Percentiles rank a stretch among this genome's conserved stretches.
Conservation (phyloP, 257 asterid species). For the Solanum sejunctum region DNA sequence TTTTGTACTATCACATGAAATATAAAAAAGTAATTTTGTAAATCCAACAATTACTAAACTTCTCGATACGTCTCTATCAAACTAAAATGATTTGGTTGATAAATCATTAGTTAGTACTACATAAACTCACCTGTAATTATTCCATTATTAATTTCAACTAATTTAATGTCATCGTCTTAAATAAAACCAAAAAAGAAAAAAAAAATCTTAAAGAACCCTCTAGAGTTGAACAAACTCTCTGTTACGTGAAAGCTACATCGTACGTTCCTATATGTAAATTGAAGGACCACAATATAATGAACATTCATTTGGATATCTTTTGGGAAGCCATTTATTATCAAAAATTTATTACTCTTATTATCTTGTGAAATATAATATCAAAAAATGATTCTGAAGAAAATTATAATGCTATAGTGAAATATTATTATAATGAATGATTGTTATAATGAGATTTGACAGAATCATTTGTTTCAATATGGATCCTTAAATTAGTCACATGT, state of each 20-base stretch:
- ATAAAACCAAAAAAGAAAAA: background rate
- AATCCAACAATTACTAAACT: background rate
- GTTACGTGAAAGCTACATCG: background rate
- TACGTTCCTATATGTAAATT: background rate
- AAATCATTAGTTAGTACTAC: background rate
- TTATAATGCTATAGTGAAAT: background rate
- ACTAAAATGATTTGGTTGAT: background rate
- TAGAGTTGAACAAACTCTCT: background rate
- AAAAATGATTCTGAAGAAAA: background rate
- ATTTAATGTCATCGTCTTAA: background rate
- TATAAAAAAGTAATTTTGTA: background rate
- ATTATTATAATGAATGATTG: background rate
- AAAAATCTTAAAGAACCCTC: background rate
- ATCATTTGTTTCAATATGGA: background rate
- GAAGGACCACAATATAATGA: background rate
- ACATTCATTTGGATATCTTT: background rate
- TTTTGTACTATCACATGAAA: background rate
- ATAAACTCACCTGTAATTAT: background rate
- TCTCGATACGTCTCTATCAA: background rate
- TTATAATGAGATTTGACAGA: too few relatives aligned
- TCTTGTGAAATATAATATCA: background rate
- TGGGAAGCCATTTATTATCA: background rate
- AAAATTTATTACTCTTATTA: background rate
- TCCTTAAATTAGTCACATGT: background rate
- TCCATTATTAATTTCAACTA: background rate